Conservation (phyloP, 2,329 filamentous ascomycete species). For the Tolypocladium album region DNA sequence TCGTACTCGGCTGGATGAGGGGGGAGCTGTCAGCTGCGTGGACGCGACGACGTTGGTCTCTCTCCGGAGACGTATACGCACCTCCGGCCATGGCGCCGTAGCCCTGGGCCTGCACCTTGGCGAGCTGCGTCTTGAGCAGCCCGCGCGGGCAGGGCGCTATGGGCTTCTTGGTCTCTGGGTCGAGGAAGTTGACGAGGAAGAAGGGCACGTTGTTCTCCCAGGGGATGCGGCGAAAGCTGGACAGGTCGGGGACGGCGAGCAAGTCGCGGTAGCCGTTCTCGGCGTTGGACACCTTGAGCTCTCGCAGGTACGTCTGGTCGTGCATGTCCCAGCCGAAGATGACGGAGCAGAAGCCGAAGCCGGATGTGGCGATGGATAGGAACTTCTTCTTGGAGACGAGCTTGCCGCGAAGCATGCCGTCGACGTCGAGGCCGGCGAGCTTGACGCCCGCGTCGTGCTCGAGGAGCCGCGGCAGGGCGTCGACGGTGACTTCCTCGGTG, state of each 20-base stretch:
- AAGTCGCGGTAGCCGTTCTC: slow-evolving; percentile 85
- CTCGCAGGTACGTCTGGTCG: slow-evolving; percentile 77
- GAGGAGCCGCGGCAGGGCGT: slow-evolving; percentile 56
- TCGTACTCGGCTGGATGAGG: slow-evolving; percentile 68
- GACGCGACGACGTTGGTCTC: neutral
- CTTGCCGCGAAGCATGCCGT: slow-evolving; percentile 81
- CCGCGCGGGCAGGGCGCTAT: slow-evolving; percentile 73
- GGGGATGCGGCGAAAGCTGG: slow-evolving; percentile 70
- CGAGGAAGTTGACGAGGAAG: slow-evolving; percentile 73
- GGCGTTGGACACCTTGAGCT: slow-evolving; percentile 79
- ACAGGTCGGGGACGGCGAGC: slow-evolving; percentile 69
- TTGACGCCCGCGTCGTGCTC: slow-evolving; percentile 70
- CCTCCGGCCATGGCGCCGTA: slow-evolving; percentile 83
- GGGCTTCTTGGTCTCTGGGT: slow-evolving; percentile 64
- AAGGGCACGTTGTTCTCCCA: slow-evolving; percentile 85
- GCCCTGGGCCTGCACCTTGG: slow-evolving; percentile 57
- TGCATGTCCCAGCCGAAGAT: slow-evolving; percentile 98
- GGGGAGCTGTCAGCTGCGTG: neutral
- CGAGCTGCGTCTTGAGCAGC: slow-evolving; percentile 56
- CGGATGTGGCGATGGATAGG: slow-evolving; percentile 65
- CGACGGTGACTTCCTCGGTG: slow-evolving; percentile 38
- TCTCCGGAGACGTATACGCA: slow-evolving; percentile 28
- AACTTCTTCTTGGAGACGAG: slow-evolving; percentile 91
- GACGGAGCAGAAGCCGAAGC: slow-evolving; percentile 90
- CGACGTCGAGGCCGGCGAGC: slow-evolving; percentile 77